phyloP scores from a whole-genome alignment of 2,329 filamentous ascomycete species.

The Monosporascus sp. region DNA sequence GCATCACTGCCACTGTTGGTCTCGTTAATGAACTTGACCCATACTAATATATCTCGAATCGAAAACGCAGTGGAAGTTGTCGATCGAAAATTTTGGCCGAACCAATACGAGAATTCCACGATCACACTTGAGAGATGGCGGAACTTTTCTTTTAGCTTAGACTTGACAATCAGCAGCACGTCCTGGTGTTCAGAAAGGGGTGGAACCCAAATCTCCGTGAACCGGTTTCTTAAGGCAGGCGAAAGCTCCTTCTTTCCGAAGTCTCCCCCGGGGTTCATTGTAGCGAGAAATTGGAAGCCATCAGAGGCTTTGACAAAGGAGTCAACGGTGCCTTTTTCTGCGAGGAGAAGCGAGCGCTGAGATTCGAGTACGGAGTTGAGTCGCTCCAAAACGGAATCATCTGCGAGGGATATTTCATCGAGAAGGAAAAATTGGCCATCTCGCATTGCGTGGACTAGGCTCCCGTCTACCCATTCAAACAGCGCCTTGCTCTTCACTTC shows the following conservation, averaged over 20 bases:
- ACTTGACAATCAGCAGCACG: slow-evolving; percentile 76
- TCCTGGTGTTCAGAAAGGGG: slow-evolving; percentile 80
- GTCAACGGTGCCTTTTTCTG: slow-evolving; percentile 85
- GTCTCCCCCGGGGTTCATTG: slow-evolving; percentile 98
- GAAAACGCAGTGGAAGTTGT: slow-evolving; percentile 74
- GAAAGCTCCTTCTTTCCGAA: slow-evolving; percentile 98
- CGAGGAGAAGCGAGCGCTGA: slow-evolving; percentile 76
- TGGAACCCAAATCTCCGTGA: slow-evolving; percentile 98
- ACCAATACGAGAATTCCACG: slow-evolving; percentile 89
- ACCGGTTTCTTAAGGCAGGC: slow-evolving; percentile 88
- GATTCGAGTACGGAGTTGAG: slow-evolving; percentile 96
- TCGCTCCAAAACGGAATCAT: slow-evolving; percentile 93
- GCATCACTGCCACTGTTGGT: slow-evolving; percentile 42
- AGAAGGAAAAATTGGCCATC: slow-evolving; percentile 85
- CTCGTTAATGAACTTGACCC: slow-evolving; percentile 87
- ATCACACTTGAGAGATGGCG: slow-evolving; percentile 61
- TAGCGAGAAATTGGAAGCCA: slow-evolving; percentile 93
- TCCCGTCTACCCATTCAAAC: slow-evolving; percentile 96
- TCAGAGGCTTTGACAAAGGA: slow-evolving; percentile 70
- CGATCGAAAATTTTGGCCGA: slow-evolving; percentile 74
- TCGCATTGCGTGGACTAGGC: slow-evolving; percentile 90
- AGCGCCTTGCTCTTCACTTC: slow-evolving; percentile 70
- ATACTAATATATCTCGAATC: slow-evolving; percentile 85
- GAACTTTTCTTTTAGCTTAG: slow-evolving; percentile 59
- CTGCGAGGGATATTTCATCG: slow-evolving; percentile 95